Conservation (phyloP, 805 yeast genomes). For the Teunomyces barrocoloradensis region DNA sequence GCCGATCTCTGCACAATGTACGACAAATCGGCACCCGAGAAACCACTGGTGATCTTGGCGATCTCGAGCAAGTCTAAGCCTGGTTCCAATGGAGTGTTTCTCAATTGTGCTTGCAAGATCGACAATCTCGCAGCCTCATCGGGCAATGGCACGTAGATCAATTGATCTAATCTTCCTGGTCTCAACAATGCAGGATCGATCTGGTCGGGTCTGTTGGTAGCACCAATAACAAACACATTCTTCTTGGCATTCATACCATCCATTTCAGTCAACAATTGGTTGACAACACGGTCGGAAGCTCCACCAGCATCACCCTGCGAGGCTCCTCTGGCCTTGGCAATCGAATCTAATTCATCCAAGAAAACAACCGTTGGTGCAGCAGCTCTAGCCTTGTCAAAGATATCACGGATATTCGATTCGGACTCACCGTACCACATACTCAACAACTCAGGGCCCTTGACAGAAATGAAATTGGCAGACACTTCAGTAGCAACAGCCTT, state of each 20-base stretch:
- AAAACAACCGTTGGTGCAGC: constrained; percentile 99
- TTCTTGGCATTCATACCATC: constrained; percentile 99
- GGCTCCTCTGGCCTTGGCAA: constrained; percentile 96
- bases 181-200: constrained; percentile 97
- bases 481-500: constrained; percentile 99
- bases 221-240: constrained; percentile 98
- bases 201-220: constrained; percentile 99
- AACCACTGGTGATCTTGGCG: constrained; percentile 93
- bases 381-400: constrained; percentile 97
- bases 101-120: constrained; percentile 90
- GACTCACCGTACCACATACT: constrained; percentile 99
- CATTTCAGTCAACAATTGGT: constrained; percentile 95
- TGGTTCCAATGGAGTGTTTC: constrained; percentile 98
- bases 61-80: constrained; percentile 85
- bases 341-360: constrained; percentile 96
- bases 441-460: constrained; percentile 93
- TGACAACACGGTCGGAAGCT: constrained; percentile 93
- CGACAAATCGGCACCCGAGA: constrained; percentile 98
- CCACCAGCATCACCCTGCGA: constrained; percentile 88
- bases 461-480: constrained; percentile 95
- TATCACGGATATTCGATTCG: constrained; percentile 95
- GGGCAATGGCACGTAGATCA: constrained; percentile 97
- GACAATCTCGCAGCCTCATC: constrained; percentile 93
- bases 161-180: constrained; percentile 98
- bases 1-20: constrained; percentile 99